Conservation (phyloP, 2,329 filamentous ascomycete species). For the Calonectria leucothoes region DNA sequence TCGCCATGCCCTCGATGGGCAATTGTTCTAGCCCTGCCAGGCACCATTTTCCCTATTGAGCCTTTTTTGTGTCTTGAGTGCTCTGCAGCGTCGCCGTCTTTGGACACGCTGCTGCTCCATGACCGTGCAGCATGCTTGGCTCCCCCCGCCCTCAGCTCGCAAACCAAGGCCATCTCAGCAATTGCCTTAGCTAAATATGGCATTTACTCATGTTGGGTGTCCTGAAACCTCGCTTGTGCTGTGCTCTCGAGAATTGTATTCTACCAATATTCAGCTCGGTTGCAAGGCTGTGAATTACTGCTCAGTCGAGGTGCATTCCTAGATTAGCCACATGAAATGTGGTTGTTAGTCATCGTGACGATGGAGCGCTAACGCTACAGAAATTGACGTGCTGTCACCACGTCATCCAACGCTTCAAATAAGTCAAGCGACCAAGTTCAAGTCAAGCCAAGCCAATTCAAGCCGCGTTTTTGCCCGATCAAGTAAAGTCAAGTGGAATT, state of each 20-base stretch:
- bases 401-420: background rate
- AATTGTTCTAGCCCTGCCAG: background rate
- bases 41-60: background rate
- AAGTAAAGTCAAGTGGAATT: too few species aligned
- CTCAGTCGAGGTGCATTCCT: background rate
- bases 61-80: background rate
- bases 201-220: too few species aligned
- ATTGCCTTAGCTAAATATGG: background rate
- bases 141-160: background rate
- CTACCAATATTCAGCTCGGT: background rate
- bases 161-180: background rate
- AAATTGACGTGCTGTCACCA: background rate
- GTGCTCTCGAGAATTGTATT: background rate
- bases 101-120: background rate
- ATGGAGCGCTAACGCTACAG: background rate
- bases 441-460: too few species aligned
- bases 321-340: background rate
- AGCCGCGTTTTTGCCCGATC: too few species aligned
- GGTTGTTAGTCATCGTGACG: background rate
- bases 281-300: background rate
- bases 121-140: background rate
- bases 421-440: too few species aligned
- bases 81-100: background rate
- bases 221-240: background rate
- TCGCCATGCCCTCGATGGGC: background rate